Base-by-base conservation (phyloP, 305 asterid species). In the Solanum hybrid region DNA sequence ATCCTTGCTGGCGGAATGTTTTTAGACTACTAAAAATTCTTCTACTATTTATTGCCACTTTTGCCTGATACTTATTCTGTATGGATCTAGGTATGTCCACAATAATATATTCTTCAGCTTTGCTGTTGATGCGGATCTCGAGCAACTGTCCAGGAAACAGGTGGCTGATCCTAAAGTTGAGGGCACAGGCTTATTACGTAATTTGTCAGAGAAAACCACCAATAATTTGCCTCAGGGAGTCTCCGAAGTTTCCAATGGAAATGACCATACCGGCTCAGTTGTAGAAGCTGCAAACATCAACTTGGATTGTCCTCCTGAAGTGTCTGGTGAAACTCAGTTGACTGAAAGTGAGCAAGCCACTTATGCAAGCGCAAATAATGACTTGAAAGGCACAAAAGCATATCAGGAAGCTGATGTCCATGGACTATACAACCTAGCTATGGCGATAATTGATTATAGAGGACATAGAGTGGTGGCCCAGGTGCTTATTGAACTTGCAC, bases 291-390 rank as follows among this genome's bases (percentile, higher is more conserved):
- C 51, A 42, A 93, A 93, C 91, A 94, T 91, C 71, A 76, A 26
- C 31, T 88, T 90, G 88, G 94, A 91, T 88, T 51, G 89, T 76
- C 88, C 93, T 27, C 88, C 92, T 77, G 96, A 92, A 91, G 93
- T 89, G 80, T 91, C 95, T 88, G 92, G 92, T 66, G 98, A 97
- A 89, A 81, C 93, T 56, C 98, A 93, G 94, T 92, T 96, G 93
- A 94, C 96, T 89, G 99, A 98, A 93, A 96, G 98, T 88, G 99
- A 98, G 92, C 99, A 98, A 94, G 98, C 99, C 91, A 96, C 99
- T 29, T 98, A 95, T 93, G 99, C 99, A 89, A 96, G 98, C 92
- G 98, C 99, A 89, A 96, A 98, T 92, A 98, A 96, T 93, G 99
- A 98, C 91, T 94, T 98, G 92, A 96, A 93, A 93, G 99, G 99